Evolutionary conservation across 257 asterid species (phyloP), one percentile per base, ranked within the genome.

Genomic region (Marsdenia floribunda): DNA sequence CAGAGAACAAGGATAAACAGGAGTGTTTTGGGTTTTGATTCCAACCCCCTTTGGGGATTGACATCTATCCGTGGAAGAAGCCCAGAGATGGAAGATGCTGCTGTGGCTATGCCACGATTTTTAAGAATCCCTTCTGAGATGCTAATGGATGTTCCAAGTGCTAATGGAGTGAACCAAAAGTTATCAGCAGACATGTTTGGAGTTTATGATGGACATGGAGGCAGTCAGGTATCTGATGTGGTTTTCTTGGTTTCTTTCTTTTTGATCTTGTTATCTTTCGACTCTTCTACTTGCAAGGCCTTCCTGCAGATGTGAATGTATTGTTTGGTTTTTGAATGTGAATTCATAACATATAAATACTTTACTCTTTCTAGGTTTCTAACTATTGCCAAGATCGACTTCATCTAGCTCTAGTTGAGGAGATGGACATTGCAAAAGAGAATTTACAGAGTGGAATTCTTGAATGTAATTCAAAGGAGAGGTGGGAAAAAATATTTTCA

Each of bases 201-300:
- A 71, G 97, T 94, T 78, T 94, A 84, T 81, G 98, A 93, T 80
- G 98, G 98, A 73, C 98, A 94, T 73, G 97, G 98, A 58, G 97
- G 96, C 77, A 70, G 68, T 61, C 96, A 93, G 96, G 98, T 93
- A 79, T 74, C 68, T 37, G 64, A 24, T 60, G 73, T 11, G 22
- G 19, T 68, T 46, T 47, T 6, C 49, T 26, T 38, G 24, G 7
- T 55, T 63, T 46, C 42, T 52, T 35, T 37, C 13, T 42, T 24
- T 12, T 16, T n/a, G 2, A 19, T 53, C 6, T 7, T 49, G 3
- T 5, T 24, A 14, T 40, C 7, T 8, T 12, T 21, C 5, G 7
- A 16, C 0, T 18, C 38, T 15, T 15, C 38, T 65, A 18, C 50
- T 8, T 65, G 29, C 1, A 3, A 37, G 11, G 14, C 29, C 29